Percentiles rank a stretch among this genome's conserved stretches.
Conservation (phyloP, 768 basidiomycete genomes). For the Cystobasidium ongulense region DNA sequence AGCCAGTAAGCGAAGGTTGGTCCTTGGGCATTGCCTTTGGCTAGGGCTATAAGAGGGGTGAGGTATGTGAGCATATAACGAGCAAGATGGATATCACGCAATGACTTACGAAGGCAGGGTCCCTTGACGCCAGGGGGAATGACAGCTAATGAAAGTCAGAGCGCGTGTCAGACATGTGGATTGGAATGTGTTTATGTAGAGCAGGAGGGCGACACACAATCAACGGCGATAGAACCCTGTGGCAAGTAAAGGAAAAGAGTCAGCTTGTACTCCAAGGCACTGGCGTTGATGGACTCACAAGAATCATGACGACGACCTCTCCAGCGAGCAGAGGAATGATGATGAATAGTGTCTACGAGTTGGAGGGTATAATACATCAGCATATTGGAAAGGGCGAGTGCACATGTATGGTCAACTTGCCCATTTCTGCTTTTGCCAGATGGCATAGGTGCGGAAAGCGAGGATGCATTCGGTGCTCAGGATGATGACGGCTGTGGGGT, state of each 20-base stretch:
- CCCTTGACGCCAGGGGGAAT: constrained; percentile 2
- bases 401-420: not conserved
- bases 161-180: too few species aligned
- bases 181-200: not conserved
- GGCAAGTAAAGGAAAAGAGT: not conserved
- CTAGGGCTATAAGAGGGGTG: not conserved
- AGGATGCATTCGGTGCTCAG: constrained; percentile 14
- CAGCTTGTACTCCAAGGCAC: not conserved
- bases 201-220: not conserved
- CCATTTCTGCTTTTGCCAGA: constrained; percentile 12
- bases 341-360: not conserved
- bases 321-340: not conserved
- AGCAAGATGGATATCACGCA: not conserved
- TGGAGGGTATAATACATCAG: not conserved
- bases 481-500: not conserved
- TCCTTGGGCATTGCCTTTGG: not conserved
- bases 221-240: not conserved
- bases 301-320: not conserved
- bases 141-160: not conserved
- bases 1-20: constrained; percentile 3
- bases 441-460: constrained; percentile 12
- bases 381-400: not conserved
- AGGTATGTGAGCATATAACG: not conserved
- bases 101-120: constrained; percentile 6
- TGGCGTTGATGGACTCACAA: not conserved